Conservation (phyloP, 805 yeast genomes). For the Candida railenensis region DNA sequence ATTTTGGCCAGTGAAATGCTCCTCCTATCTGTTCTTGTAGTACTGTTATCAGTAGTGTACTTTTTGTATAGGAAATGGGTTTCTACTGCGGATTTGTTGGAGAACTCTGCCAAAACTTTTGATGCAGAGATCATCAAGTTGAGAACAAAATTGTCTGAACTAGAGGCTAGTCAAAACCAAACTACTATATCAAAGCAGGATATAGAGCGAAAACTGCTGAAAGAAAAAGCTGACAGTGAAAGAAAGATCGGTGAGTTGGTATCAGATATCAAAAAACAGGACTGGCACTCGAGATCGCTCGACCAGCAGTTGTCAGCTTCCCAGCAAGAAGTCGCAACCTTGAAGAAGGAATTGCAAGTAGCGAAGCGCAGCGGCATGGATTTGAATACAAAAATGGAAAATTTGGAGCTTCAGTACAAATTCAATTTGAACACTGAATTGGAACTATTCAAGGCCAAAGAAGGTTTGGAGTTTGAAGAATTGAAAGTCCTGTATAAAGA, state of each 20-base stretch:
- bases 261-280: not conserved
- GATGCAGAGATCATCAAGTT: slow-evolving; percentile 16
- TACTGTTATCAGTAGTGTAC: not conserved
- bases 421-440: slow-evolving; percentile 24
- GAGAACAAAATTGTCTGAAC: slow-evolving; percentile 16
- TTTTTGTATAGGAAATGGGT: not conserved
- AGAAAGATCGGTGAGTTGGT: slow-evolving; percentile 1
- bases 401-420: slow-evolving; percentile 13
- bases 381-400: slow-evolving; percentile 8
- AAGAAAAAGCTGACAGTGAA: slow-evolving; percentile 7
- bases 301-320: not conserved
- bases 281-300: not conserved
- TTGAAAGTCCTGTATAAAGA: slow-evolving; percentile 4
- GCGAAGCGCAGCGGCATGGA: slow-evolving; percentile 8
- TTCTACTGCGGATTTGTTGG: not conserved
- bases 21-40: not conserved
- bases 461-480: slow-evolving; percentile 19
- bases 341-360: not conserved
- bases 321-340: not conserved
- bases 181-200: slow-evolving; percentile 12
- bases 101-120: slow-evolving; percentile 7
- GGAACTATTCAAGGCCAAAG: slow-evolving; percentile 20
- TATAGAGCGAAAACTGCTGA: slow-evolving; percentile 4
- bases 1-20: not conserved
- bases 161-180: slow-evolving; percentile 14